Conservation (phyloP, 164 flowering plant genomes). For the Brasenia schreberi region DNA sequence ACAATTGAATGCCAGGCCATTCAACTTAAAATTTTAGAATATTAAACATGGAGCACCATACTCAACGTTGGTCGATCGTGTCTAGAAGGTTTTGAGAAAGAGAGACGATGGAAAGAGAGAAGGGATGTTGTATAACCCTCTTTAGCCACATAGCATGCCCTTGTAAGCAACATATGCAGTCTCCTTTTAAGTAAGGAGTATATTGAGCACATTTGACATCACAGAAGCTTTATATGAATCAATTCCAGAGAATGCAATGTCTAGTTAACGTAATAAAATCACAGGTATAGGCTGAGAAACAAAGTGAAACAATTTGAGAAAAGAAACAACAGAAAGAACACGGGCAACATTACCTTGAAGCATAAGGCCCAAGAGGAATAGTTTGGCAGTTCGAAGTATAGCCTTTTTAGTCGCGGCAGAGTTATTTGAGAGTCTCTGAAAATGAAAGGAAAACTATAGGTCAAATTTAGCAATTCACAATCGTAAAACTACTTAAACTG, state of each 20-base stretch:
- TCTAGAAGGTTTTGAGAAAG: too few species aligned
- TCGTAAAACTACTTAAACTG: not conserved
- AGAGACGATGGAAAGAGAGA: too few species aligned
- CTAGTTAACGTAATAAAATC: not conserved
- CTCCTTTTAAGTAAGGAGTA: too few species aligned
- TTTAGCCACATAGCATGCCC: not conserved
- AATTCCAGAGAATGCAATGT: too few species aligned
- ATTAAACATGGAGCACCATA: too few species aligned
- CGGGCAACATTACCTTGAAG: slow-evolving; percentile 41
- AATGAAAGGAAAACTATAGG: not conserved
- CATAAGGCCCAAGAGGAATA: slow-evolving; percentile 41
- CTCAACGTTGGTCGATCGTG: too few species aligned
- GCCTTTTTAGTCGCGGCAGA: slow-evolving; percentile 40
- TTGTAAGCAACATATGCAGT: not conserved
- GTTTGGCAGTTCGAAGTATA: slow-evolving; percentile 36
- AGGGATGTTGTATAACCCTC: too few species aligned
- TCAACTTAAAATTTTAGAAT: too few species aligned
- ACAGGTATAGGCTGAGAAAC: not conserved
- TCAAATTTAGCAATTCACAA: not conserved
- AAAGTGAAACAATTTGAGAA: not conserved
- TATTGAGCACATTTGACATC: too few species aligned
- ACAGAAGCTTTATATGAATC: too few species aligned
- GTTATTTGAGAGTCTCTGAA: slow-evolving; percentile 36
- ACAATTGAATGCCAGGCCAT: too few species aligned
- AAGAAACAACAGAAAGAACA: not conserved